Percentiles rank a stretch among this genome's conserved stretches.
Conservation (phyloP, 1,284 basidiomycete genomes). For the Xerocomus minutiporus region DNA sequence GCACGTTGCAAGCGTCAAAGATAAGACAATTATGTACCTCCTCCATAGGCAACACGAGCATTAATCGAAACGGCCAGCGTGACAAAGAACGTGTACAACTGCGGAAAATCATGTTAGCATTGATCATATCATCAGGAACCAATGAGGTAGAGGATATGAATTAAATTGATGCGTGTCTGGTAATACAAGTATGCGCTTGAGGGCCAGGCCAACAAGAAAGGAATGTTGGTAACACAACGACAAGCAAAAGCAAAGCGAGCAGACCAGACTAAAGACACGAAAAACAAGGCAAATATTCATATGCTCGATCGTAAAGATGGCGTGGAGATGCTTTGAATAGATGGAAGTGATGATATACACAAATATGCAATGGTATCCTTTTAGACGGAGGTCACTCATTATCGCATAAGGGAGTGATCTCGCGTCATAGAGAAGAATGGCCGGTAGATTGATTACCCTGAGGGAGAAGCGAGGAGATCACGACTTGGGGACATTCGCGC, state of each 20-base stretch:
- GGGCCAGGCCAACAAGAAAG: constrained; percentile 22
- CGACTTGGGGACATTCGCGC: constrained; percentile 17
- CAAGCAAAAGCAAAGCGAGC: constrained; percentile 26
- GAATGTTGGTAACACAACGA: constrained; percentile 29
- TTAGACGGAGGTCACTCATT: constrained; percentile 12
- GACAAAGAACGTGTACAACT: constrained; percentile 1
- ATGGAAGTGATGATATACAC: constrained; percentile 34
- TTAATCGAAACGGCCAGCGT: background rate
- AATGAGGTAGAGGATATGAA: constrained; percentile 19
- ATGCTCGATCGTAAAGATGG: constrained; percentile 26
- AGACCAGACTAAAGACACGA: constrained; percentile 27
- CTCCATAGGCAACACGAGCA: background rate
- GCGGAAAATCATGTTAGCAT: constrained; percentile 8
- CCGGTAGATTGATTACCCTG: constrained; percentile 14
- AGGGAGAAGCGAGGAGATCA: constrained; percentile 3
- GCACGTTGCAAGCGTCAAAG: too few species aligned
- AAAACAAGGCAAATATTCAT: constrained; percentile 21
- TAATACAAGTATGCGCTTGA: constrained; percentile 33
- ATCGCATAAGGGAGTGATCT: constrained; percentile 3
- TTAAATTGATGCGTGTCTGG: constrained; percentile 32
- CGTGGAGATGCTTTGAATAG: constrained; percentile 29
- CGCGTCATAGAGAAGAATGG: background rate
- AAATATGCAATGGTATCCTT: constrained; percentile 34
- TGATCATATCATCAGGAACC: constrained; percentile 3
- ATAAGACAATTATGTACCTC: background rate